phyloP scores from a whole-genome alignment of 2,329 filamentous ascomycete species.

The Fusarium sulawesiense region DNA sequence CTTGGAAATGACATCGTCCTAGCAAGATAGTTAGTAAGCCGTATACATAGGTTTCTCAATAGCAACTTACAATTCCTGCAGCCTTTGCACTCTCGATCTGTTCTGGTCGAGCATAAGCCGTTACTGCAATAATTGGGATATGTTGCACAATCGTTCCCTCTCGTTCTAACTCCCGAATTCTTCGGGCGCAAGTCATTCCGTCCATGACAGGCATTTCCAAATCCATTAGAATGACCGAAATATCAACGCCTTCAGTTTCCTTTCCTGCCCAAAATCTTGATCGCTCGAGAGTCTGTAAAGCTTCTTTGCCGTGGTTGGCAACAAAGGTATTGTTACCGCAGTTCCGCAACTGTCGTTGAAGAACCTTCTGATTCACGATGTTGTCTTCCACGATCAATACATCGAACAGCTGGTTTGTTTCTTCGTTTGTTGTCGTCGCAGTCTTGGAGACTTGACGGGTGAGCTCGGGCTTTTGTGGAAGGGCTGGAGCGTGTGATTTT shows the following conservation, averaged over 20 bases:
- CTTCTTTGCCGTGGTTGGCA: constrained; percentile 73
- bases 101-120: constrained; percentile 80
- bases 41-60: neutral
- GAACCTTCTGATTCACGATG: constrained; percentile 73
- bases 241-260: constrained; percentile 60
- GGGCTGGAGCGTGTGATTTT: constrained; percentile 42
- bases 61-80: constrained; percentile 74
- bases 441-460: constrained; percentile 27
- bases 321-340: constrained; percentile 70
- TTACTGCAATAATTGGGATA: constrained; percentile 85
- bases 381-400: constrained; percentile 77
- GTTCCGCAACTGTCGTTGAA: constrained; percentile 70
- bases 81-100: constrained; percentile 77
- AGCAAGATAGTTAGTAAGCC: constrained; percentile 11
- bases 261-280: constrained; percentile 67
- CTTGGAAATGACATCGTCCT: constrained; percentile 82
- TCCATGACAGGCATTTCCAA: constrained; percentile 89
- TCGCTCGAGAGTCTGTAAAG: constrained; percentile 66
- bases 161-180: constrained; percentile 75
- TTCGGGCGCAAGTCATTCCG: constrained; percentile 77
- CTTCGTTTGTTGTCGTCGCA: constrained; percentile 14
- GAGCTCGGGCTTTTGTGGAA: constrained; percentile 33
- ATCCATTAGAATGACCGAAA: constrained; percentile 81
- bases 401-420: constrained; percentile 56
- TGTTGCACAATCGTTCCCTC: constrained; percentile 71